Percentiles rank a stretch among this genome's conserved stretches.
phyloP scores from a whole-genome alignment of 495 filamentous ascomycete genomes.

The Penicillium canariense region DNA sequence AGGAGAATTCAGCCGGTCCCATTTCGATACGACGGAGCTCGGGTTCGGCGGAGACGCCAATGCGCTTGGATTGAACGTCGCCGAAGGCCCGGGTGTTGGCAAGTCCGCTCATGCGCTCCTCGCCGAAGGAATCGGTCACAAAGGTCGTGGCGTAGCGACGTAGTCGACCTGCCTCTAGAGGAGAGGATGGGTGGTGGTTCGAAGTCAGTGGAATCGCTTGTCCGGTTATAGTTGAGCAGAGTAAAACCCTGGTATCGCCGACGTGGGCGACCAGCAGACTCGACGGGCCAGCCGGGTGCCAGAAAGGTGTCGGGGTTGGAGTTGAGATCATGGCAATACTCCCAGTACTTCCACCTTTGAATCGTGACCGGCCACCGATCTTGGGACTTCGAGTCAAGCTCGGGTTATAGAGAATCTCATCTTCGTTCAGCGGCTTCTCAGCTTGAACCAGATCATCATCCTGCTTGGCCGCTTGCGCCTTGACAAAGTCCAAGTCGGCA shows the following conservation, averaged over 20 bases:
- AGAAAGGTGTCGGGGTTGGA: slow-evolving; percentile 86
- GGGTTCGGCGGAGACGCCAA: slow-evolving; percentile 91
- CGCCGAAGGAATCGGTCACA: slow-evolving; percentile 93
- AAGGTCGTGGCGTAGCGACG: slow-evolving; percentile 83
- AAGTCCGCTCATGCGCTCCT: slow-evolving; percentile 89
- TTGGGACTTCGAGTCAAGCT: slow-evolving; percentile 51
- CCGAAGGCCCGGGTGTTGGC: slow-evolving; percentile 94
- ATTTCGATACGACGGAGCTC: slow-evolving; percentile 76
- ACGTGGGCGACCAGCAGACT: slow-evolving; percentile 88
- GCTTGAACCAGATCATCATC: slow-evolving; percentile 65
- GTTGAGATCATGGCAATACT: slow-evolving; percentile 88
- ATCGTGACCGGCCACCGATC: slow-evolving; percentile 70
- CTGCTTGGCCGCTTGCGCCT: slow-evolving; percentile 72
- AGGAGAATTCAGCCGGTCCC: slow-evolving; percentile 76
- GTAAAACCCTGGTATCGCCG: slow-evolving; percentile 85
- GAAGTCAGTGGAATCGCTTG: slow-evolving; percentile 75
- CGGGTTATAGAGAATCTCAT: slow-evolving; percentile 72
- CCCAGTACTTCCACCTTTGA: slow-evolving; percentile 89
- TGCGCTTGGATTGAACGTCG: slow-evolving; percentile 83
- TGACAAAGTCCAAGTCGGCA: slow-evolving; percentile 89
- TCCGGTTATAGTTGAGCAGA: slow-evolving; percentile 79
- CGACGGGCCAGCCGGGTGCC: slow-evolving; percentile 82
- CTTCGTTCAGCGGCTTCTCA: slow-evolving; percentile 75
- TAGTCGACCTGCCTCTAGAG: slow-evolving; percentile 76
- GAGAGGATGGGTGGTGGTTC: slow-evolving; percentile 87